A percentile compares a stretch with the other conserved stretches of the same genome.
phyloP scores from a whole-genome alignment of 495 filamentous ascomycete species.

The Ramalina intermedia region DNA sequence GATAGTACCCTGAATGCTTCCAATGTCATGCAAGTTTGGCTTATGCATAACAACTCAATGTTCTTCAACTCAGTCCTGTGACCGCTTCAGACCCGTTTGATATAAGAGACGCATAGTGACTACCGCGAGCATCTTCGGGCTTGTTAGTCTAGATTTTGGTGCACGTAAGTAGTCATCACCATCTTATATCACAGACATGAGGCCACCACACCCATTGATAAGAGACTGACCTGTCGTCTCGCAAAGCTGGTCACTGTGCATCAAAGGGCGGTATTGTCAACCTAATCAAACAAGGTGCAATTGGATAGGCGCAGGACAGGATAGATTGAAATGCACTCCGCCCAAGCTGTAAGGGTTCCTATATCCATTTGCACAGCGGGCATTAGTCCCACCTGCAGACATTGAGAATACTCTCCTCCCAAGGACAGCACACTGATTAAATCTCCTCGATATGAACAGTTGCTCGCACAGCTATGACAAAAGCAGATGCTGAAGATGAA shows the following conservation, averaged over 20 bases:
- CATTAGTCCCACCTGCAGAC: too few relatives aligned
- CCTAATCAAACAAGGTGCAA: slow-evolving; percentile 33
- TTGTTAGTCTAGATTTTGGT: slow-evolving; percentile 17
- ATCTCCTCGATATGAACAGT: slow-evolving; percentile 13
- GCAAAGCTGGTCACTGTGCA: slow-evolving; percentile 31
- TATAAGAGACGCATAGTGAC: slow-evolving; percentile 44
- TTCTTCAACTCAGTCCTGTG: too few relatives aligned
- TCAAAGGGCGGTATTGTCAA: slow-evolving; percentile 37
- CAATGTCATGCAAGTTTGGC: too few relatives aligned
- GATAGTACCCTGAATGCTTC: too few relatives aligned
- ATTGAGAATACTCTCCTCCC: not conserved
- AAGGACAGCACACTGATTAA: not conserved
- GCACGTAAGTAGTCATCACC: not conserved
- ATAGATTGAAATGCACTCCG: slow-evolving; percentile 42
- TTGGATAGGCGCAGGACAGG: slow-evolving; percentile 34
- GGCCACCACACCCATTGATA: too few relatives aligned
- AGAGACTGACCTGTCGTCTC: too few relatives aligned
- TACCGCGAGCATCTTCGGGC: slow-evolving; percentile 31
- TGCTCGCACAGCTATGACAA: slow-evolving; percentile 10
- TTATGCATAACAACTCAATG: too few relatives aligned
- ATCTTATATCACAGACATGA: not conserved
- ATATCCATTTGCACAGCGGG: too few relatives aligned
- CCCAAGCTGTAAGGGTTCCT: slow-evolving; percentile 33
- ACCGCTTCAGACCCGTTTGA: slow-evolving; percentile 19
- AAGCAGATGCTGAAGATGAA: slow-evolving; percentile 3